Conservation (phyloP, 2,329 filamentous ascomycete species). For the Talaromyces amestolkiae region DNA sequence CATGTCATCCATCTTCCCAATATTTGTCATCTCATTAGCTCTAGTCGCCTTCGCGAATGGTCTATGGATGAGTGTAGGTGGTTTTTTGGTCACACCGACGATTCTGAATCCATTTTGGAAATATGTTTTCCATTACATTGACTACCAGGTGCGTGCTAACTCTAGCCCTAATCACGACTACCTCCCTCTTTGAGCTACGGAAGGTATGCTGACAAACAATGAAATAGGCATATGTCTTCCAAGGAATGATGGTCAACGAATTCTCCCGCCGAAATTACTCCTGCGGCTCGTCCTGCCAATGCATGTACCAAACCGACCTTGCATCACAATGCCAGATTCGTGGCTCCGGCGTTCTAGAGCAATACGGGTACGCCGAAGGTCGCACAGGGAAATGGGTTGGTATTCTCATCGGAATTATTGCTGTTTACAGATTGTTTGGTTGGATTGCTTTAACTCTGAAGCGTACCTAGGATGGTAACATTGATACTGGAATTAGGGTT, state of each 20-base stretch:
- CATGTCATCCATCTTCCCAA: conserved; percentile 68
- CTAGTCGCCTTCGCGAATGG: conserved; percentile 83
- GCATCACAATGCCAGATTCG: conserved; percentile 65
- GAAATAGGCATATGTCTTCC: conserved; percentile 68
- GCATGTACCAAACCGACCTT: conserved; percentile 67
- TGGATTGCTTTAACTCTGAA: conserved; percentile 32
- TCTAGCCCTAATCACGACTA: background rate
- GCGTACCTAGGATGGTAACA: background rate
- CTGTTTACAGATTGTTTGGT: conserved; percentile 67
- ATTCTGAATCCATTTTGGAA: conserved; percentile 80
- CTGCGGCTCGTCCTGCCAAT: conserved; percentile 61
- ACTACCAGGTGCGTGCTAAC: conserved; percentile 63
- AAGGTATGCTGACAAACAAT: background rate
- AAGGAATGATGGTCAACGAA: conserved; percentile 92
- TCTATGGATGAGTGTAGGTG: conserved; percentile 82
- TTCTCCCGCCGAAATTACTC: conserved; percentile 64
- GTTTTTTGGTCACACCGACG: conserved; percentile 72
- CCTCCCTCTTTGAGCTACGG: background rate
- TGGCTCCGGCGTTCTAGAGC: conserved; percentile 66
- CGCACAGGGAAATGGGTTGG: conserved; percentile 68
- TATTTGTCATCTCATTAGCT: conserved; percentile 74
- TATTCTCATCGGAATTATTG: conserved; percentile 73
- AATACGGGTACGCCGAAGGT: conserved; percentile 64
- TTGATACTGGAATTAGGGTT: background rate
- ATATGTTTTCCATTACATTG: conserved; percentile 85